Conservation (phyloP, 2,329 filamentous ascomycete species). For the Fusarium transvaalense region DNA sequence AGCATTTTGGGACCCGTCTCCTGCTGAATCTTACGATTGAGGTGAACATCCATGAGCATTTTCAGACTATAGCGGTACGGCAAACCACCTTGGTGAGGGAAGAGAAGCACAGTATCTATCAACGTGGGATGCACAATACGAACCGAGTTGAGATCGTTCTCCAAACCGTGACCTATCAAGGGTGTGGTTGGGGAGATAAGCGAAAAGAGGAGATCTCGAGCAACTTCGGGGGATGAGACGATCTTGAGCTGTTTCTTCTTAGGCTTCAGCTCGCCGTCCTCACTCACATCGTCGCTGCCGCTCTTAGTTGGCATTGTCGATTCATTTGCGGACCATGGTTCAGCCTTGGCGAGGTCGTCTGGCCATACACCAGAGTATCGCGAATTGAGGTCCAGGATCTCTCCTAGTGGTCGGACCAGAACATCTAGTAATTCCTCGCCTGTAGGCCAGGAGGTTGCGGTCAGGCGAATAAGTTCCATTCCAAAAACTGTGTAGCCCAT, state of each 20-base stretch:
- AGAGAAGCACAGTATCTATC: constrained; percentile 88
- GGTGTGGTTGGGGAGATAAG: constrained; percentile 82
- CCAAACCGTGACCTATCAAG: constrained; percentile 91
- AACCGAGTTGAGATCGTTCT: constrained; percentile 91
- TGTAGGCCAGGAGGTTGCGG: constrained; percentile 87
- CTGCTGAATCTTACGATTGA: constrained; percentile 84
- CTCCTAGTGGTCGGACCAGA: constrained; percentile 84
- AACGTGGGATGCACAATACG: constrained; percentile 87
- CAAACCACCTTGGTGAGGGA: constrained; percentile 80
- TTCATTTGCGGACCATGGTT: constrained; percentile 61
- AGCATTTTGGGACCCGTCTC: constrained; percentile 62
- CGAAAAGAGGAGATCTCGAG: constrained; percentile 81
- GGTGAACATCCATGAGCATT: constrained; percentile 74
- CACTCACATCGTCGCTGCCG: constrained; percentile 43
- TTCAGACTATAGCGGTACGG: constrained; percentile 85
- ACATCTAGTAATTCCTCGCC: constrained; percentile 83
- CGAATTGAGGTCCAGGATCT: constrained; percentile 90
- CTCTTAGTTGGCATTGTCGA: constrained; percentile 45
- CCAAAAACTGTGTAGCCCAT: constrained; percentile 96
- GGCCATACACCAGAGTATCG: constrained; percentile 89
- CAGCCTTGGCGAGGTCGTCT: constrained; percentile 79
- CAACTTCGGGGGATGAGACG: constrained; percentile 79
- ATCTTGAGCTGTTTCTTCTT: constrained; percentile 70
- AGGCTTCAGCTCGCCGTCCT: constrained; percentile 48
- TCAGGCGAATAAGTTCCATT: constrained; percentile 89